Base-by-base conservation (phyloP, 202 grass and related monocot genomes). In the Musa balbisiana region DNA sequence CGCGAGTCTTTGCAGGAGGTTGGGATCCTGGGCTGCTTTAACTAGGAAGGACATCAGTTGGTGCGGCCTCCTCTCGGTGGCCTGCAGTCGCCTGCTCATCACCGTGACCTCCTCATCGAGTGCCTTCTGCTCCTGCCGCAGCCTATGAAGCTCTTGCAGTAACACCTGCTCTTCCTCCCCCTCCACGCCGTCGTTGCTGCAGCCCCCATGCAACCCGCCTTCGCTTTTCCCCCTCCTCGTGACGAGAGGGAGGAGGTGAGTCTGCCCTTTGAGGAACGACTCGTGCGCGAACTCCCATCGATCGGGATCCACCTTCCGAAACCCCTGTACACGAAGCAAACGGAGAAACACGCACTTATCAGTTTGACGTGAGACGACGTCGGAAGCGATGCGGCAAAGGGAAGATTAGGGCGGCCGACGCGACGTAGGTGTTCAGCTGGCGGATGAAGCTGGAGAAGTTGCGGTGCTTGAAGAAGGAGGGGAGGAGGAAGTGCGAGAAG, bases 241-340 rank as follows among this genome's bases (percentile, higher is more conserved):
- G 74, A 92, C 77, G 23, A 52, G 67, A 10, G 90, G 84, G 15
- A 92, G 83, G 49, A 92, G 82, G 52, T 83, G 84, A n/a, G 52
- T 85, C 80, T 89, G 87, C 10, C 90, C 90, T 51, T 80, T 75
- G 51, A 92, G 87, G 62, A 92, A 92, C 2, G 75, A 87, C 72
- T 85, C 84, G 62, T 92, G 90, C 52, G 90, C 90, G 70, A 92
- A 92, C 83, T 92, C 90, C 90, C 87, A 92, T 71, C 78, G 65
- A 55, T 92, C 84, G 60, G 87, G 87, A 66, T 89, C 87, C 78
- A 92, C 90, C 78, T 92, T 92, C 78, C 80, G 80, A 77, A 92
- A 92, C 10, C 90, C 90, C 90, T 92, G 62, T 21, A 19, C 13
- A 0, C 29, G 27, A 16, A 8, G 71, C 70, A 16, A 52, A 55